Conservation (phyloP, 2,329 filamentous ascomycete species). For the Talaromyces sp. region DNA sequence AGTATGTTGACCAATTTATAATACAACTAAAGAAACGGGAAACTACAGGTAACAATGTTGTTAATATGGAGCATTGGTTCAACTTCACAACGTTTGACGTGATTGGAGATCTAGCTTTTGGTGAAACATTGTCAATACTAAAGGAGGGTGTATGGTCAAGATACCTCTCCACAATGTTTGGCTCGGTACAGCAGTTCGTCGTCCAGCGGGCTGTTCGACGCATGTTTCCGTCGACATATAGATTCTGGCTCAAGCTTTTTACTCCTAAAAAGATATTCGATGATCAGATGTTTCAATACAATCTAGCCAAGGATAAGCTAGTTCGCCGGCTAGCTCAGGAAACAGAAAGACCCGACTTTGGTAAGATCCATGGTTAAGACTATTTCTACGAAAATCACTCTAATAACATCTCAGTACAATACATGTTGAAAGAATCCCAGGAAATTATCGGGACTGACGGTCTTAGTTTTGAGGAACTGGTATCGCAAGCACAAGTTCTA, state of each 20-base stretch:
- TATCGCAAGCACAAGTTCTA: slow-evolving; percentile 26
- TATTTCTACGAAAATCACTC: not conserved
- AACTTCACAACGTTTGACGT: slow-evolving; percentile 42
- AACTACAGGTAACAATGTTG: slow-evolving; percentile 6
- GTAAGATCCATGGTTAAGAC: not conserved
- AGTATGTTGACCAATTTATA: slow-evolving; percentile 26
- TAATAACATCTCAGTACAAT: slow-evolving; percentile 18
- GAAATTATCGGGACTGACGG: not conserved
- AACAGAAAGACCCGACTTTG: slow-evolving; percentile 24
- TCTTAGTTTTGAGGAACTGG: slow-evolving; percentile 21
- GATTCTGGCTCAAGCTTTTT: not conserved
- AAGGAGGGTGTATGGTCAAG: slow-evolving; percentile 33
- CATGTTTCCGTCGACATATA: not conserved
- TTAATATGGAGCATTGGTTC: slow-evolving; percentile 34
- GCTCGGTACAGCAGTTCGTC: not conserved
- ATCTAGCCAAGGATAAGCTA: slow-evolving; percentile 23
- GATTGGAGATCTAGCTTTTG: slow-evolving; percentile 41
- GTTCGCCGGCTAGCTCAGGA: slow-evolving; percentile 20
- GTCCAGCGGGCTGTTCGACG: not conserved
- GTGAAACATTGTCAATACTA: slow-evolving; percentile 40
- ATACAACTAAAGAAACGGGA: slow-evolving; percentile 18
- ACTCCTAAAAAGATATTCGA: slow-evolving; percentile 22
- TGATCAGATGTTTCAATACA: slow-evolving; percentile 18
- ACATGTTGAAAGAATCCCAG: slow-evolving; percentile 20
- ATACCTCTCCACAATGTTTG: slow-evolving; percentile 38